Evolutionary conservation across 345 rosid species (phyloP).

Genomic region (Hibiscus tridactylites): DNA sequence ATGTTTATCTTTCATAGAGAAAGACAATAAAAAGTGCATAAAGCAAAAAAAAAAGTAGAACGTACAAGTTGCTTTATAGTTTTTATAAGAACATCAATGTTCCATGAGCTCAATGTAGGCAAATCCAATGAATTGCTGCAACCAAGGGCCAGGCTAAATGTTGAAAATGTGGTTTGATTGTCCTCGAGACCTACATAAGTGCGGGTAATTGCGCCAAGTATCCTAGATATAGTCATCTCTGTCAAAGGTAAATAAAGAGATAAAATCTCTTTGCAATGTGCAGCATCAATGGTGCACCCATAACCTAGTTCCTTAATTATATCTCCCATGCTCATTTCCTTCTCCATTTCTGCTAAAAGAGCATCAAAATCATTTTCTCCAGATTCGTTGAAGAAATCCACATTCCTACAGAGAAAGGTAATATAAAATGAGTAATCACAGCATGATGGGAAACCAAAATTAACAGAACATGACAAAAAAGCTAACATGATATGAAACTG

Average conservation of each 20-base stretch:
- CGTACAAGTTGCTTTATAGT: slow-evolving; percentile 78
- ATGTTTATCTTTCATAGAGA: neutral
- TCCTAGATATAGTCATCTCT: slow-evolving; percentile 60
- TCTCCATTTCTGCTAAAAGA: slow-evolving; percentile 76
- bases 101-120: slow-evolving; percentile 52
- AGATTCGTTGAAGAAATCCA: slow-evolving; percentile 36
- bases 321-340: slow-evolving; percentile 71
- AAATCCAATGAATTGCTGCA: slow-evolving; percentile 39
- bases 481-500: neutral
- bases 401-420: slow-evolving; percentile 30
- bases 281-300: slow-evolving; percentile 66
- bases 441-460: neutral
- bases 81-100: slow-evolving; percentile 59
- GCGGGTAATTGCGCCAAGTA: slow-evolving; percentile 52
- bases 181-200: slow-evolving; percentile 53
- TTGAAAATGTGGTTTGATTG: slow-evolving; percentile 46
- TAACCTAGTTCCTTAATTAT: slow-evolving; percentile 81
- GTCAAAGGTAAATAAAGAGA: slow-evolving; percentile 60
- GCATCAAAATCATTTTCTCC: slow-evolving; percentile 61
- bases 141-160: slow-evolving; percentile 69
- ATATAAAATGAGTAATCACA: neutral
- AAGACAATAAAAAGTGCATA: neutral
- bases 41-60: neutral
- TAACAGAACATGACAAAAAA: neutral
- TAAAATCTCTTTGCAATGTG: slow-evolving; percentile 65